Base-by-base conservation (phyloP, 805 yeast species). In the Lachancea quebecensis region DNA sequence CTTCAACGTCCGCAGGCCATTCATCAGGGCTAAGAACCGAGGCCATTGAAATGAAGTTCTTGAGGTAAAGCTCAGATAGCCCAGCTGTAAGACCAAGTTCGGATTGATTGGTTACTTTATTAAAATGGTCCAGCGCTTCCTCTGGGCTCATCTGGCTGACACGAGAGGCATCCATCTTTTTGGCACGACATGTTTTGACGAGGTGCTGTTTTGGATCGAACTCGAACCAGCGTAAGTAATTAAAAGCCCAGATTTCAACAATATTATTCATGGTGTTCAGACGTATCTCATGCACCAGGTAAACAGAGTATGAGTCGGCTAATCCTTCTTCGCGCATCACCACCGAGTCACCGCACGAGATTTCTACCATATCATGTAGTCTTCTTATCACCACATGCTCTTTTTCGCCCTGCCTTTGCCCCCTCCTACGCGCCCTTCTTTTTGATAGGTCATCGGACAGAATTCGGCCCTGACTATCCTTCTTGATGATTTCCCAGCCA, bases 81-180 rank as follows among this genome's bases (percentile, higher is more conserved):
- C 73, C 72, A 2, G 84, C 71, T 0, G 85, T 75, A 21, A 82
- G 54, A 50, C 77, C 78, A 5, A 82, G 44, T 58, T 82, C 88
- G 52, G 72, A 70, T 1, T 52, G 49, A 31, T 55, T 48, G 27
- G 55, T 54, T 7, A 55, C 59, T 1, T 61, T 41, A 2, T 51
- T 49, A 8, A 62, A 51, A 14, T 41, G 47, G 8, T 52, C 53
- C n/a, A 46, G 9, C 5, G 27, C 10, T 10, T 40, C 25, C 31
- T 33, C 27, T 12, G 33, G 38, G 2, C 31, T 25, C 38, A 40
- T 33, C 10, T 31, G 28, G 25, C 25, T 21, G 25, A 21, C 7
- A 21, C 25, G 25, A 21, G 25, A 21, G 4, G 25, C 25, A 7
- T 21, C 25, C 25, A 21, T 21, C 25, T 21, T 7, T 21, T 21